phyloP scores from a whole-genome alignment of 345 rosid genomes.

The Bretschneidera sinensis region DNA sequence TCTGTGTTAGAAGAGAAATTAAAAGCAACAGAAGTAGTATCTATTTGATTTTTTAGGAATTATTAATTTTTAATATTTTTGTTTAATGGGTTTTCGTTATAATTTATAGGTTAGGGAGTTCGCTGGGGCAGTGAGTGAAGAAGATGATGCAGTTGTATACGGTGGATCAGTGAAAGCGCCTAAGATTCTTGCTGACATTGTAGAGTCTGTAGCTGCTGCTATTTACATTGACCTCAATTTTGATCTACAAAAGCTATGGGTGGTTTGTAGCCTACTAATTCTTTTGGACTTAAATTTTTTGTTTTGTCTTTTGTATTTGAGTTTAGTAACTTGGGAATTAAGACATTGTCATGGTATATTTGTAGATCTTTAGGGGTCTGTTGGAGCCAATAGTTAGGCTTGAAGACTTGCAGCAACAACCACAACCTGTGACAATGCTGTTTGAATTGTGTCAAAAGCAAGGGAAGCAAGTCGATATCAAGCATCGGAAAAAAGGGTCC shows the following conservation, averaged over 20 bases:
- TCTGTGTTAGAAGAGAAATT: too few species aligned
- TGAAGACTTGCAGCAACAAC: slow-evolving; percentile 50
- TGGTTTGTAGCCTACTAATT: slow-evolving; percentile 37
- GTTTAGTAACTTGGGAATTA: background rate
- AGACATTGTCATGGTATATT: background rate
- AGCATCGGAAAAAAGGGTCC: slow-evolving; percentile 26
- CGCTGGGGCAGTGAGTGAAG: slow-evolving; percentile 42
- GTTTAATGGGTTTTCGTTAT: background rate
- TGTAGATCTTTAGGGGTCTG: slow-evolving; percentile 57
- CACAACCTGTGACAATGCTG: slow-evolving; percentile 65
- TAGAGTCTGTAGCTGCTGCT: slow-evolving; percentile 79
- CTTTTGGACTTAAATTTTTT: slow-evolving; percentile 2
- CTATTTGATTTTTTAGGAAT: background rate
- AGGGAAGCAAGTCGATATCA: slow-evolving; percentile 47
- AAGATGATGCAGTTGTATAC: slow-evolving; percentile 37
- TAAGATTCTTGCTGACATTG: slow-evolving; percentile 68
- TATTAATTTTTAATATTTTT: too few species aligned
- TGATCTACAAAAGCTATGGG: slow-evolving; percentile 61
- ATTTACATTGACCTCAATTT: slow-evolving; percentile 51
- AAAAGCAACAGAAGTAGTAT: too few species aligned
- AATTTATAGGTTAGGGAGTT: slow-evolving; percentile 59
- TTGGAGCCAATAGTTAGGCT: slow-evolving; percentile 65
- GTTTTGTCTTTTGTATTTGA: background rate
- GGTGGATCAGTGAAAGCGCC: slow-evolving; percentile 82
- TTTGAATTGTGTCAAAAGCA: slow-evolving; percentile 59